Evolutionary conservation across 192 early-diverging fungal genomes (phyloP).

Genomic region (Umbelopsis isabellina): DNA sequence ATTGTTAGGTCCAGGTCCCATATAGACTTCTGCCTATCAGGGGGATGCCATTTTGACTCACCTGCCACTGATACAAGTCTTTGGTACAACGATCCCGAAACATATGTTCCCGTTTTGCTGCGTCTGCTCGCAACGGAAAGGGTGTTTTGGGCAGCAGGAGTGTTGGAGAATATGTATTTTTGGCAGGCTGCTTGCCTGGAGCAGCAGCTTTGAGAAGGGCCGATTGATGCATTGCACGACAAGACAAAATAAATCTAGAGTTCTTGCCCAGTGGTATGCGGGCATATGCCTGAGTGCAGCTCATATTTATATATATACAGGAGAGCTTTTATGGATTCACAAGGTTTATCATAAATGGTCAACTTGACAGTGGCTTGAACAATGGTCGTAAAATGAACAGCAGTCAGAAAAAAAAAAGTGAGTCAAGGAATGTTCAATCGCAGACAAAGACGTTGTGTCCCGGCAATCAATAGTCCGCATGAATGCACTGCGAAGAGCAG

Average conservation of each 20-base stretch:
- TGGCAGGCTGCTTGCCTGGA: conserved; percentile 8
- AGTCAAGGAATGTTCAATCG: not conserved
- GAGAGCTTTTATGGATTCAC: not conserved
- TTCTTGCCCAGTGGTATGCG: not conserved
- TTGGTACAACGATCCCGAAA: conserved; percentile 66
- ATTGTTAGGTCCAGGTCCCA: not conserved
- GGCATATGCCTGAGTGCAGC: not conserved
- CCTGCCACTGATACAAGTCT: conserved; percentile 74
- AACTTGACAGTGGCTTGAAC: conserved; percentile 2
- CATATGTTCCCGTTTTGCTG: conserved; percentile 58
- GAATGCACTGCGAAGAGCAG: conserved; percentile 27
- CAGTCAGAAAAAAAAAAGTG: not conserved
- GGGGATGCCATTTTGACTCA: conserved; percentile 31
- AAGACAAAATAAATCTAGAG: not conserved
- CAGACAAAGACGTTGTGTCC: no score
- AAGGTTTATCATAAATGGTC: not conserved
- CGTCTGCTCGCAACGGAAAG: conserved; percentile 70
- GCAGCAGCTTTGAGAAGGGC: not conserved
- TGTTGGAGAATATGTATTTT: conserved; percentile 56
- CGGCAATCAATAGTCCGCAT: not conserved
- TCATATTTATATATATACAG: not conserved
- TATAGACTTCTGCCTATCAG: not conserved
- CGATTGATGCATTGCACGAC: not conserved
- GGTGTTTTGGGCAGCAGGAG: conserved; percentile 71
- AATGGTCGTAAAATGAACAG: not conserved